Evolutionary conservation across 2,329 filamentous ascomycete genomes (phyloP).

Genomic region (Curvularia hawaiiensis): DNA sequence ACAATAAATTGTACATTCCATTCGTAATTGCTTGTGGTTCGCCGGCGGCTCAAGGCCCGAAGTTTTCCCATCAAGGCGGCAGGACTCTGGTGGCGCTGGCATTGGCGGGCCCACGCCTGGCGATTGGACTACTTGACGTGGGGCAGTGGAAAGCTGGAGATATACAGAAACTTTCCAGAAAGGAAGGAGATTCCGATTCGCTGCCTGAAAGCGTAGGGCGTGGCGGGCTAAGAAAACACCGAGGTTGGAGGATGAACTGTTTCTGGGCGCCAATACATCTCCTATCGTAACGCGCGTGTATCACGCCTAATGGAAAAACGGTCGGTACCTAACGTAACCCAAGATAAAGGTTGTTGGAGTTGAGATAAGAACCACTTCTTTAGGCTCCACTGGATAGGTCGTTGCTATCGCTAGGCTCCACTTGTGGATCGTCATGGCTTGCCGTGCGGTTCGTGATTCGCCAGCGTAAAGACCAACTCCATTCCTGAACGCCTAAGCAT

Average conservation of each 20-base stretch:
- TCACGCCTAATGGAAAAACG: slow-evolving; percentile 13
- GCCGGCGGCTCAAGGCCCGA: slow-evolving; percentile 16
- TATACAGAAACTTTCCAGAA: slow-evolving; percentile 4
- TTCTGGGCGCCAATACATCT: slow-evolving; percentile 31
- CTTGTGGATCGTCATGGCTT: slow-evolving; percentile 18
- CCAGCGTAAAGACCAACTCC: neutral
- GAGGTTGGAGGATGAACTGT: slow-evolving; percentile 12
- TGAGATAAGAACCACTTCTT: slow-evolving; percentile 20
- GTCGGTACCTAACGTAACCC: slow-evolving; percentile 26
- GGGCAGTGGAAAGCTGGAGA: slow-evolving; percentile 4
- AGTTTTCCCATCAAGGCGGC: neutral
- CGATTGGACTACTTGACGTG: slow-evolving; percentile 4
- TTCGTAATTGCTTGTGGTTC: slow-evolving; percentile 19
- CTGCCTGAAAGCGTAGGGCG: neutral
- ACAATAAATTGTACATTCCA: slow-evolving; percentile 11
- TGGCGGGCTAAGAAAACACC: slow-evolving; percentile 7
- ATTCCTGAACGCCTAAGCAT: slow-evolving; percentile 3
- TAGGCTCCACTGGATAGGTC: slow-evolving; percentile 11
- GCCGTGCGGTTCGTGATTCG: slow-evolving; percentile 12
- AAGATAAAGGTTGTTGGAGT: slow-evolving; percentile 25
- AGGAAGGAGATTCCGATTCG: slow-evolving; percentile 13
- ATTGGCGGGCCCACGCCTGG: slow-evolving; percentile 1
- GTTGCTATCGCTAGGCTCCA: slow-evolving; percentile 19
- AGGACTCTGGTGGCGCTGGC: neutral
- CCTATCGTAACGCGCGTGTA: slow-evolving; percentile 17